These are phyloP conservation scores for Biscogniauxia sp. DNA, from an alignment of 2,329 filamentous ascomycete genomes.

Conservation along the genomic window DNA sequence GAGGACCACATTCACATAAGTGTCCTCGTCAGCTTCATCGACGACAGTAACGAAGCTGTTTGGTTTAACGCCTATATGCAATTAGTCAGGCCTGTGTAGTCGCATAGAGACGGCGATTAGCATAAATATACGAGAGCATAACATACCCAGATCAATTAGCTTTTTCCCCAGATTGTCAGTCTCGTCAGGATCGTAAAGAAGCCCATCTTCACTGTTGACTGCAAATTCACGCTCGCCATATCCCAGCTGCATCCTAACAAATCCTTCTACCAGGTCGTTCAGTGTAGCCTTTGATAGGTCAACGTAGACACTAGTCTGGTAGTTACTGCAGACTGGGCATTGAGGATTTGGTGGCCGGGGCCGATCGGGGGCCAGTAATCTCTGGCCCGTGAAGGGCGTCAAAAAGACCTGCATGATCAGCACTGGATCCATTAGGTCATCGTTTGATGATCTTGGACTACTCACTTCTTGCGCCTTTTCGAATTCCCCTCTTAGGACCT, in stretches of 20 bases:
- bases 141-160: slow-evolving; percentile 68
- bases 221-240: slow-evolving; percentile 79
- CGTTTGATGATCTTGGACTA: background rate
- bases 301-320: slow-evolving; percentile 63
- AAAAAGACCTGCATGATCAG: slow-evolving; percentile 64
- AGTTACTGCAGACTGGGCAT: slow-evolving; percentile 80
- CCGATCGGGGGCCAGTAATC: slow-evolving; percentile 57
- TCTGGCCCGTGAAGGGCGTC: slow-evolving; percentile 60
- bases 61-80: slow-evolving; percentile 57
- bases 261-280: slow-evolving; percentile 71
- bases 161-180: slow-evolving; percentile 82
- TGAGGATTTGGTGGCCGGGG: slow-evolving; percentile 68
- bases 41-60: slow-evolving; percentile 79
- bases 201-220: slow-evolving; percentile 68
- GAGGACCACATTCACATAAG: slow-evolving; percentile 78
- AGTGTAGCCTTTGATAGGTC: slow-evolving; percentile 73
- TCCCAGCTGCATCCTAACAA: slow-evolving; percentile 67
- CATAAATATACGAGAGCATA: background rate
- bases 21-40: slow-evolving; percentile 74
- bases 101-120: background rate
- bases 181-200: slow-evolving; percentile 88
- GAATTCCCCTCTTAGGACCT: slow-evolving; percentile 74
- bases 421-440: background rate
- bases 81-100: slow-evolving; percentile 20
- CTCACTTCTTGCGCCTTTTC: slow-evolving; percentile 70